Conservation (phyloP, 2,329 filamentous ascomycete genomes). For the Elsinoe ampelina region DNA sequence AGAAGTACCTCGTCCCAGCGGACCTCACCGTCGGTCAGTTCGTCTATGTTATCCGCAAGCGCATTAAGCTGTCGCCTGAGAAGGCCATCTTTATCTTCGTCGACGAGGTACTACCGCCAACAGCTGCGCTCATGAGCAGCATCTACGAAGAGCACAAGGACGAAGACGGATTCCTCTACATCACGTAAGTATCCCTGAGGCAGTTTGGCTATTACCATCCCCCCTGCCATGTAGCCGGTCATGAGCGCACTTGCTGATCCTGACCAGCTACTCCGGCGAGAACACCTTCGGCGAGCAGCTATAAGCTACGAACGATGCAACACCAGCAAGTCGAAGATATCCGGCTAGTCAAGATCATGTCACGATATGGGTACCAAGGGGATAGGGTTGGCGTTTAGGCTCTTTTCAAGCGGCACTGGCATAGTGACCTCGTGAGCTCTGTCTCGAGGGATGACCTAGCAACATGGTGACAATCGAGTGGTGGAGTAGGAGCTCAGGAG, state of each 20-base stretch:
- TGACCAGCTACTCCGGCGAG: slow-evolving; percentile 77
- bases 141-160: slow-evolving; percentile 99
- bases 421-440: neutral
- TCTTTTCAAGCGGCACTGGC: neutral
- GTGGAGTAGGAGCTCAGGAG: neutral
- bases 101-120: slow-evolving; percentile 92
- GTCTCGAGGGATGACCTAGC: neutral
- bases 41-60: slow-evolving; percentile 99
- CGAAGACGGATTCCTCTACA: slow-evolving; percentile 86
- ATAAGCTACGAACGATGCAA: slow-evolving; percentile 21
- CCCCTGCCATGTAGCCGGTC: neutral
- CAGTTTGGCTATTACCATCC: neutral
- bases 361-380: slow-evolving; percentile 4
- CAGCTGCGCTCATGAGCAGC: slow-evolving; percentile 95
- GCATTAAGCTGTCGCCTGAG: slow-evolving; percentile 96
- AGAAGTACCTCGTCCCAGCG: slow-evolving; percentile 97
- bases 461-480: neutral
- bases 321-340: slow-evolving; percentile 1
- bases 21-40: slow-evolving; percentile 98
- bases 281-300: slow-evolving; percentile 76
- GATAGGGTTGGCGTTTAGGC: neutral
- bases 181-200: slow-evolving; percentile 56
- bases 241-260: slow-evolving; percentile 18
- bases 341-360: slow-evolving; percentile 4
- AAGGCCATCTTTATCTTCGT: slow-evolving; percentile 99